Base-by-base conservation (phyloP, 345 rosid species). In the Salix suchowensis region DNA sequence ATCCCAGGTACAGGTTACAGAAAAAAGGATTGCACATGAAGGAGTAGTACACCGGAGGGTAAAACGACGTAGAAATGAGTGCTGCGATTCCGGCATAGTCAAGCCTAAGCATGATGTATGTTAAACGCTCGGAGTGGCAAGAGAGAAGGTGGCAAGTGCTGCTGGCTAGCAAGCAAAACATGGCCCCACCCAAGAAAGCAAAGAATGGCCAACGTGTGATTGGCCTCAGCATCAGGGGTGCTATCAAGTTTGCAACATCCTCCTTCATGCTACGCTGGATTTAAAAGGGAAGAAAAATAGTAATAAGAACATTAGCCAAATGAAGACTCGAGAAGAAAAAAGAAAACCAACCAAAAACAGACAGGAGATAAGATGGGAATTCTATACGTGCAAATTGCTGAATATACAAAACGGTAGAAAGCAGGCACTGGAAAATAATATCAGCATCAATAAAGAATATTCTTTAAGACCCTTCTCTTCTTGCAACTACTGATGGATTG, bases 171-270 rank as follows among this genome's bases (percentile, higher is more conserved):
- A 95, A 80, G 86, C 98, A 93, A 87, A 95, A 95, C 97, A 95
- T 95, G 4, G 97, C 98, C 0, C 98, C 98, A 1, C 97, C 96
- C 82, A 93, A 5, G 87, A 95, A 95, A 50, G 90, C 92, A 16
- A 89, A 95, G 78, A 95, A 93, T 5, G 98, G 98, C 97, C 98
- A 95, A 18, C 97, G 79, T 0, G 98, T 90, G 26, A 91, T 93
- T 13, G 97, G 98, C 74, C 92, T 80, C 73, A 88, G 61, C 86
- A 88, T 79, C 36, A 90, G 77, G 16, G 98, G 94, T 61, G 97
- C 97, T 79, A 93, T 82, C 67, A 88, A 71, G 88, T 95, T 92
- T 18, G 88, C 92, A 68, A 93, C 79, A 75, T 95, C 98, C 76
- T 89, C 97, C 81, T 76, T 93, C 82, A 90, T 74, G 13, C 85